Evolutionary conservation across 345 rosid genomes (phyloP).

Genomic region (Geranium brycei): DNA sequence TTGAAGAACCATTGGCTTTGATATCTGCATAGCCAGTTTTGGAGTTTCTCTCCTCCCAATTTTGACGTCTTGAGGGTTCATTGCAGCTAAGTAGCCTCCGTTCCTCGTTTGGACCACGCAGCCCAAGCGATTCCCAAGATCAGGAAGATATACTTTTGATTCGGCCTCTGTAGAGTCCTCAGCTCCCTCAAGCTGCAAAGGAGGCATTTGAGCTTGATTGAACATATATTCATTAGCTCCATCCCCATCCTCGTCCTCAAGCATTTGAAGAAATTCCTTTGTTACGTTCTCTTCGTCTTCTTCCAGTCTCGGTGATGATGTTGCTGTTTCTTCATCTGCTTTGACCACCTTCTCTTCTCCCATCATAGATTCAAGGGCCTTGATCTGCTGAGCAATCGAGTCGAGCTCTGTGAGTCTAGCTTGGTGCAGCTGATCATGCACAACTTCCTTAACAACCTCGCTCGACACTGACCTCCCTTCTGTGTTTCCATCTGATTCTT

Average conservation of each 20-base stretch:
- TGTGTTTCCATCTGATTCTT: conserved; percentile 31
- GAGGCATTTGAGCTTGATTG: conserved; percentile 32
- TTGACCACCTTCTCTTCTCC: conserved; percentile 28
- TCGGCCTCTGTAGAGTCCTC: conserved; percentile 33
- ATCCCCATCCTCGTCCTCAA: conserved; percentile 48
- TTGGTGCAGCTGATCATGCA: conserved; percentile 49
- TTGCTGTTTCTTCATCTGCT: conserved; percentile 34
- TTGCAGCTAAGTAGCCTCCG: conserved; percentile 81
- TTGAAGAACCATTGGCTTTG: conserved; percentile 58
- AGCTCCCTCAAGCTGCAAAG: conserved; percentile 33
- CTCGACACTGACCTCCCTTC: conserved; percentile 35
- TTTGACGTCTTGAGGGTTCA: conserved; percentile 56
- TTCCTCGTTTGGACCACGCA: conserved; percentile 81
- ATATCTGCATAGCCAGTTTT: conserved; percentile 81
- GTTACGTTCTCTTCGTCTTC: conserved; percentile 80
- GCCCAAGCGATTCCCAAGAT: conserved; percentile 80
- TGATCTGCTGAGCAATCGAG: conserved; percentile 80
- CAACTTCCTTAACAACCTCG: conserved; percentile 58
- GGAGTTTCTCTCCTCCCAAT: conserved; percentile 68
- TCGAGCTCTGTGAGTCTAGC: conserved; percentile 63
- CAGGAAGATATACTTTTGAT: conserved; percentile 49
- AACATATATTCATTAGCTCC: conserved; percentile 15
- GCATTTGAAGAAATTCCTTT: conserved; percentile 73
- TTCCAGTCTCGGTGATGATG: conserved; percentile 53
- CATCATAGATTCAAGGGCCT: conserved; percentile 86